Base-by-base conservation (phyloP, 108 stramenopile species). In the Skeletonema tropicum region DNA sequence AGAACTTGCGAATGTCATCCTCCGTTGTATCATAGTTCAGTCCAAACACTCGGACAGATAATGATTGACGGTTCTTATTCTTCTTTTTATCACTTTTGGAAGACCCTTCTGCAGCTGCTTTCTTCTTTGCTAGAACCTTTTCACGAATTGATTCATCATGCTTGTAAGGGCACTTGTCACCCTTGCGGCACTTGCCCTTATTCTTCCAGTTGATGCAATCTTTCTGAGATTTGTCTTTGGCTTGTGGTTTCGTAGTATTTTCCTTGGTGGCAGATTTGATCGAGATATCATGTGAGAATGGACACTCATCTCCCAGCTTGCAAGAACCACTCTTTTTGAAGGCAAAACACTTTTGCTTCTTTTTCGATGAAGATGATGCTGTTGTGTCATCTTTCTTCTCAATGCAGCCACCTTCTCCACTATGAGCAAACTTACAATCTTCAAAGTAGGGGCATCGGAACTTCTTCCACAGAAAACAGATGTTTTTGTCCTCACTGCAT, bases 171-270 rank as follows among this genome's bases (percentile, higher is more conserved):
- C 92, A 92, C 13, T 65, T 80, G 45, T 88, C 79, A 8, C 79
- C 77, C 80, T 90, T 92, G 49, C 88, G 83, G 48, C 92, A 92
- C 64, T 90, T 92, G 19, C 92, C 92, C 68, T 92, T 92, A 59
- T 86, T 90, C 65, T 90, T 92, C 87, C 87, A 92, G 39, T 88
- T 89, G 81, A 92, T 92, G 72, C 92, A 92, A 58, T 90, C 88
- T 61, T 71, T 84, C 66, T 79, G 38, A 5, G 68, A 41, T 35
- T 61, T 71, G 57, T 57, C 73, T 25, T 38, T 32, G 17, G 31
- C 70, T 65, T 61, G 74, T 76, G 26, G 41, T n/a, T 48, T 46
- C 0, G 35, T 12, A 17, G 33, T 19, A 23, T 7, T 19, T 58
- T 42, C 35, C 52, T 12, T 33, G 67, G 39, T 32, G 55, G 32